phyloP scores from a whole-genome alignment of 2,329 filamentous ascomycete species.

The Fusarium anthophilum region DNA sequence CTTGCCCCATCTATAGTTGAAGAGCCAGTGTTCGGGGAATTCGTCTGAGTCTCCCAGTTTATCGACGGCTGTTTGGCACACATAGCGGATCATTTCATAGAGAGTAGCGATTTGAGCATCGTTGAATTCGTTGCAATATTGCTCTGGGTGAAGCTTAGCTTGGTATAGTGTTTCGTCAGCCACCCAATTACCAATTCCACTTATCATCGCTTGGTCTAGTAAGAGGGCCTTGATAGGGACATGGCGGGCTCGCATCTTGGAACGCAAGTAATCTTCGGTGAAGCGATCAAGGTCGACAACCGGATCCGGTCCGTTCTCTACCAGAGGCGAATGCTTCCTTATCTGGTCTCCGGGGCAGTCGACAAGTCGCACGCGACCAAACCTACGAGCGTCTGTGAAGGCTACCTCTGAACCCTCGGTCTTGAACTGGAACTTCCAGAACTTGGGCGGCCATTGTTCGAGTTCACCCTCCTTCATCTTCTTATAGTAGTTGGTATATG shows the following conservation, averaged over 20 bases:
- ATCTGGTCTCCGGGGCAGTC: slow-evolving; percentile 82
- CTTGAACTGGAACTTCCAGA: slow-evolving; percentile 85
- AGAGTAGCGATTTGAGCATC: slow-evolving; percentile 76
- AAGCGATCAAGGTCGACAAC: slow-evolving; percentile 82
- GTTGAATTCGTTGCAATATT: slow-evolving; percentile 85
- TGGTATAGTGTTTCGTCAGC: slow-evolving; percentile 94
- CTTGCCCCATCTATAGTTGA: slow-evolving; percentile 89
- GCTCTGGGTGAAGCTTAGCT: slow-evolving; percentile 88
- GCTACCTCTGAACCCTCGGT: slow-evolving; percentile 73
- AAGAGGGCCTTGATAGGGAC: slow-evolving; percentile 91
- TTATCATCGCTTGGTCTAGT: slow-evolving; percentile 87
- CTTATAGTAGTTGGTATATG: slow-evolving; percentile 85
- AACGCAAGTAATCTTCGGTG: slow-evolving; percentile 77
- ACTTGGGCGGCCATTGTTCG: slow-evolving; percentile 85
- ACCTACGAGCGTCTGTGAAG: slow-evolving; percentile 83
- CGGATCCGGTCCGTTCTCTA: slow-evolving; percentile 94
- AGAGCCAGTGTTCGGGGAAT: slow-evolving; percentile 89
- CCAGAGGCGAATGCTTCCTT: slow-evolving; percentile 78
- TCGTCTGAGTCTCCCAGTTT: slow-evolving; percentile 81
- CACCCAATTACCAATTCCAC: slow-evolving; percentile 97
- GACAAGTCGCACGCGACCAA: slow-evolving; percentile 83
- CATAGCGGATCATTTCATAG: slow-evolving; percentile 76
- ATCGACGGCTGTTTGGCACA: slow-evolving; percentile 83
- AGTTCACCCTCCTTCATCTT: slow-evolving; percentile 68
- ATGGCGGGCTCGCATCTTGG: slow-evolving; percentile 76